phyloP scores from a whole-genome alignment of 306 rosid species.

The Sicyos edulis region DNA sequence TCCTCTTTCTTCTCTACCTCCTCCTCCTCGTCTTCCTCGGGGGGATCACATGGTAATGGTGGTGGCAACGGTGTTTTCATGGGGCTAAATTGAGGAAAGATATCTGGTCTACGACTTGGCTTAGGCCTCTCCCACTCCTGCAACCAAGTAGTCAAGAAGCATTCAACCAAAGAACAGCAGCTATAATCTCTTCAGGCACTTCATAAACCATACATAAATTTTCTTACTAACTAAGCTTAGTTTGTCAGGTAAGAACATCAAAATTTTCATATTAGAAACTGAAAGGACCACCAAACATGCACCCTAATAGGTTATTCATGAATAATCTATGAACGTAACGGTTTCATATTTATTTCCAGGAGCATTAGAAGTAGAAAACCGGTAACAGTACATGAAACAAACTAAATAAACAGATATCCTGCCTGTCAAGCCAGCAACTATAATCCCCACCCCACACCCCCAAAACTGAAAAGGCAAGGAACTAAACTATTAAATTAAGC shows the following conservation, averaged over 20 bases:
- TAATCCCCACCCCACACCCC: background rate
- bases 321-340: background rate
- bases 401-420: background rate
- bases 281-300: background rate
- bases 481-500: background rate
- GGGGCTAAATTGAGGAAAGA: slow-evolving; percentile 51
- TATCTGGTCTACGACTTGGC: slow-evolving; percentile 46
- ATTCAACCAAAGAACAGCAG: slow-evolving; percentile 3
- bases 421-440: background rate
- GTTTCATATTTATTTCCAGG: background rate
- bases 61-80: slow-evolving; percentile 43
- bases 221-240: no score
- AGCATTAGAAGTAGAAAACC: background rate
- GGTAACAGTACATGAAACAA: background rate
- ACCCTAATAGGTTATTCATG: background rate
- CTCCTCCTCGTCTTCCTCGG: slow-evolving; percentile 53
- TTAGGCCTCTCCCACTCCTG: slow-evolving; percentile 53
- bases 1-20: slow-evolving; percentile 48
- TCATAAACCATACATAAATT: background rate
- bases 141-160: background rate
- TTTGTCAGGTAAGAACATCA: slow-evolving; percentile 9
- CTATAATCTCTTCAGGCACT: slow-evolving; percentile 2
- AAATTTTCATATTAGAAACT: background rate
- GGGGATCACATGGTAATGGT: slow-evolving; percentile 53
- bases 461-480: no score